Base-by-base conservation (phyloP, 768 basidiomycete genomes). In the Boletus reticuloceps region DNA sequence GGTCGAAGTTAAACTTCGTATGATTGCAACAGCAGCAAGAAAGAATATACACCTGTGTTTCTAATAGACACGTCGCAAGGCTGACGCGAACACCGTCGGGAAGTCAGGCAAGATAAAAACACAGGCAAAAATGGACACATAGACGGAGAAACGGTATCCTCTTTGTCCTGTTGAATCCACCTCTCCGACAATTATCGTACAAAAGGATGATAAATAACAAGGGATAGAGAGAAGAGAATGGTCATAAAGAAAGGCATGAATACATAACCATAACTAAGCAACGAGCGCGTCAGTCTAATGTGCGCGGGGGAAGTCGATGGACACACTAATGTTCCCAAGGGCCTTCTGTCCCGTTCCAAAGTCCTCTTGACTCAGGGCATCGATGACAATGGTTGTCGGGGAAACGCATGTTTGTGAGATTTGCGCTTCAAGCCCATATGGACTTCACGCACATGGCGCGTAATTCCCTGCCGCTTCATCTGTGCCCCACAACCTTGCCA, bases 381-480 rank as follows among this genome's bases (percentile, higher is more conserved):
- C 17, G 10, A n/a, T 3, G 25, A 9, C 25, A 17, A 39, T 8
- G 29, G 0, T 4, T 7, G 6, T 13, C n/a, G 29, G 38, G 36
- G 20, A 41, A 12, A 20, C 25, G 13, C 17, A 7, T 7, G 4
- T 9, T 14, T 22, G 32, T 7, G 22, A n/a, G 43, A 19, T 22
- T 11, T 49, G 51, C 64, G 64, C 27, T 45, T 61, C 45, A 41
- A 47, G 11, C 56, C 41, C 9, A 64, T 11, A 4, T 65, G 64
- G 0, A 61, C 59, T 11, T 65, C 64, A 1, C 62, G 55, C 3
- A n/a, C 11, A 12, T 67, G 65, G 0, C 65, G 48, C 11, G 20
- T 0, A 0, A 67, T 41, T 3, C 57, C 20, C 1, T 52, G 22
- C 6, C 64, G 40, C 34, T 56, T 56, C n/a, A 59, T 12, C 5